Conservation (phyloP, 225 moss, liverwort and hornwort genomes). For the Sphagnum contortum region DNA sequence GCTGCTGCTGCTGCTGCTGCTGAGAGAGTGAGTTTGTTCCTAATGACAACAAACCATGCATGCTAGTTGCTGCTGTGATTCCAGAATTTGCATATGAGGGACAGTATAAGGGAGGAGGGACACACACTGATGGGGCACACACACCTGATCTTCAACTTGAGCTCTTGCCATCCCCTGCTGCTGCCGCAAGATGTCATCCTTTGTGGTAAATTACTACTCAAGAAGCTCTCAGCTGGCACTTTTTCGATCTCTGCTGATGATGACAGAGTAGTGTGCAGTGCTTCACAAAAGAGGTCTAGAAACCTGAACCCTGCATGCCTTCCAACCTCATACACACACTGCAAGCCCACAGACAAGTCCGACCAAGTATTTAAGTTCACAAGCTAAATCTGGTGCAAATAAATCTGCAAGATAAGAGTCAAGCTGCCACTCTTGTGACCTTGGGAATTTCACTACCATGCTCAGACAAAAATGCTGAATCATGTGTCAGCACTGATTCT, state of each 20-base stretch:
- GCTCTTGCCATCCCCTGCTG: slow-evolving; percentile 20
- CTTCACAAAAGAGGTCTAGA: slow-evolving; percentile 51
- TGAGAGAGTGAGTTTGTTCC: no score
- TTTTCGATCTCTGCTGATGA: slow-evolving; percentile 4
- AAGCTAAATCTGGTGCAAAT: no score
- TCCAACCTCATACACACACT: slow-evolving; percentile 67
- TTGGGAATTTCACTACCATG: no score
- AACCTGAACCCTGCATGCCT: slow-evolving; percentile 55
- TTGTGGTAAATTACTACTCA: not conserved
- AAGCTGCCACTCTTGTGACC: no score
- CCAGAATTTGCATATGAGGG: no score
- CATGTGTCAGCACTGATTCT: not conserved
- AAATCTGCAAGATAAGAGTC: no score
- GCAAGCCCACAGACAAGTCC: slow-evolving; percentile 2
- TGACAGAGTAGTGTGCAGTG: slow-evolving; percentile 20
- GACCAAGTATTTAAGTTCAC: not conserved
- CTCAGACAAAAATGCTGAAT: not conserved
- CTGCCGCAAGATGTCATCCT: slow-evolving; percentile 13
- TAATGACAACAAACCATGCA: no score
- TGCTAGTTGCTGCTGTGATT: no score
- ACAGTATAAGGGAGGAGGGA: no score
- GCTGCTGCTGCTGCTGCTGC: no score
- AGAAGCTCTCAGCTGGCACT: not conserved
- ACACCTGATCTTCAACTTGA: slow-evolving; percentile 31
- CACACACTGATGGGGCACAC: no score